Base-by-base conservation (phyloP, 345 rosid species). In the Cardamine occulta region DNA sequence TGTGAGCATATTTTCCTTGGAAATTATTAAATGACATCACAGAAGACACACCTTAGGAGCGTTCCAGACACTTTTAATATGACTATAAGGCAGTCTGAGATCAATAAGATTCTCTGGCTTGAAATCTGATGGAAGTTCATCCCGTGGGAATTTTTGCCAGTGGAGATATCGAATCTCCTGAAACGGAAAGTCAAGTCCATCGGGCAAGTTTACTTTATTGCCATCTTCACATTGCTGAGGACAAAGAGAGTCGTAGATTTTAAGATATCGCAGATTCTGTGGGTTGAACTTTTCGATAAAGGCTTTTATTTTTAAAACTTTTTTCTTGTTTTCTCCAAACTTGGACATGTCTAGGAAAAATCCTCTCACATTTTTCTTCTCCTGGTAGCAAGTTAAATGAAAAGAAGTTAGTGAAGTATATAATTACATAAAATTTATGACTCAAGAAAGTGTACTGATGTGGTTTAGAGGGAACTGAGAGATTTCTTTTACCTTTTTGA, bases 111-210 rank as follows among this genome's bases (percentile, higher is more conserved):
- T 70, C 0, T 77, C 44, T 0, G 72, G 48, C 6, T 12, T 8
- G 31, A 70, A 76, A 1, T 58, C 68, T 34, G 48, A 8, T 37
- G 83, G 81, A 65, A 82, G 62, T 29, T 77, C 68, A 0, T 64
- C 11, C n/a, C 23, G 6, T 4, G 79, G 64, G 4, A n/a, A 59
- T 34, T 60, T 39, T 12, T 2, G 31, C 85, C 81, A 76, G 11
- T 65, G 44, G 17, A 82, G 67, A 48, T 54, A 74, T 3, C 78
- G 26, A 1, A 80, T 24, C 56, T 72, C 62, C 11, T 26, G 7
- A 1, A 80, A 45, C 4, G 76, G 67, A 4, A 51, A 72, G 4
- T 70, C 8, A 19, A 77, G 75, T 6, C 48, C 68, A 0, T 42
- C 71, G 0, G 71, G 67, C 15, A 64, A 66, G 12, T 14, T 6